phyloP scores from a whole-genome alignment of 2,329 filamentous ascomycete genomes.

The Xylaria polymorpha region DNA sequence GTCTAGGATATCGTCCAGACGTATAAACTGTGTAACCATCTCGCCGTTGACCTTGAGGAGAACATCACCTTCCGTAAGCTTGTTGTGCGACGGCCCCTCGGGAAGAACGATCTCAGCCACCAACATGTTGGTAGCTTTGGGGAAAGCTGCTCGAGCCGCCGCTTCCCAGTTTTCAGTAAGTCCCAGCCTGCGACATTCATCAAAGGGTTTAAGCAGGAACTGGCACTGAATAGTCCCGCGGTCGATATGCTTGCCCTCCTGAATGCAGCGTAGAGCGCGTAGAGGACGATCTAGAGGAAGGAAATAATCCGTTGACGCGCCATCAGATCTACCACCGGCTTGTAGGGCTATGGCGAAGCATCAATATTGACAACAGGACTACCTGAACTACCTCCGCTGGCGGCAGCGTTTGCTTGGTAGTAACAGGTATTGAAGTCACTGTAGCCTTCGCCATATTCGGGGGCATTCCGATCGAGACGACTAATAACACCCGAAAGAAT shows the following conservation, averaged over 20 bases:
- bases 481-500: slow-evolving; percentile 98
- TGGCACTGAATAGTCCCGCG: slow-evolving; percentile 98
- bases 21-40: slow-evolving; percentile 91
- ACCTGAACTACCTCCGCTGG: slow-evolving; percentile 96
- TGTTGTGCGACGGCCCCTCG: slow-evolving; percentile 84
- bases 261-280: slow-evolving; percentile 87
- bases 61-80: slow-evolving; percentile 94
- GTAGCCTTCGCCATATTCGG: slow-evolving; percentile 97
- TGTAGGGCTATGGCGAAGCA: slow-evolving; percentile 90
- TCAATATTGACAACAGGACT: slow-evolving; percentile 97
- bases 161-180: slow-evolving; percentile 88
- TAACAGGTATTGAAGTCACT: slow-evolving; percentile 97
- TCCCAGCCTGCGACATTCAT: slow-evolving; percentile 92
- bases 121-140: slow-evolving; percentile 95
- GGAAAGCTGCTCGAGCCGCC: slow-evolving; percentile 82
- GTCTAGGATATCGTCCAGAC: slow-evolving; percentile 90
- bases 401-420: slow-evolving; percentile 96
- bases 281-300: slow-evolving; percentile 90
- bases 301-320: slow-evolving; percentile 97
- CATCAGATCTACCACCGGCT: slow-evolving; percentile 92
- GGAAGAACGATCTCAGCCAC: slow-evolving; percentile 96
- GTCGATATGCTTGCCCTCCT: slow-evolving; percentile 78
- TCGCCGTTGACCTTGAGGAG: slow-evolving; percentile 93
- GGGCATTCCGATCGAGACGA: slow-evolving; percentile 93
- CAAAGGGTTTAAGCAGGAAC: slow-evolving; percentile 96